Percentiles rank a stretch among this genome's conserved stretches.
Evolutionary conservation across 2,329 filamentous ascomycete genomes (phyloP).

Genomic region (Alternaria novae-zelandiae): DNA sequence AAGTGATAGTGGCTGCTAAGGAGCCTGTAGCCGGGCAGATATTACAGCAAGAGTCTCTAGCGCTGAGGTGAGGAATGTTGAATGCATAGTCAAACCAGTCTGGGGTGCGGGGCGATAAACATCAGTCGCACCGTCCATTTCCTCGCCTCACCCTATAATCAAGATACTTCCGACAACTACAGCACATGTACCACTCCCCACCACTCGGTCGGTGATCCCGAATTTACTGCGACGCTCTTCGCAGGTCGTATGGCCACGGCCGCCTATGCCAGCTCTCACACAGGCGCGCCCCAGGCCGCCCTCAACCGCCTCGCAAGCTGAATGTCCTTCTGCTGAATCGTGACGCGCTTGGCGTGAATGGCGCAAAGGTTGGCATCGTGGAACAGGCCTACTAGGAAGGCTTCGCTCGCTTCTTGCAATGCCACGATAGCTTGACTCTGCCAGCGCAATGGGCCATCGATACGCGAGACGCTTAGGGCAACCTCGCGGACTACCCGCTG

Average conservation of each 20-base stretch:
- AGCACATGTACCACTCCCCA: not conserved
- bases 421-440: conserved; percentile 97
- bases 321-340: conserved; percentile 97
- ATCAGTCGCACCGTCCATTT: not conserved
- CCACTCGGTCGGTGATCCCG: not conserved
- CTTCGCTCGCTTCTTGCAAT: conserved; percentile 97
- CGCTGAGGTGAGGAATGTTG: not conserved
- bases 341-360: conserved; percentile 99
- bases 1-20: not conserved
- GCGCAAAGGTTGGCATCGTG: conserved; percentile 99
- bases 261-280: conserved; percentile 18
- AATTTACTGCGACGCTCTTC: not conserved
- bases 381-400: conserved; percentile 96
- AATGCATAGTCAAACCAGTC: not conserved
- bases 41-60: not conserved
- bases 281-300: conserved; percentile 64
- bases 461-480: conserved; percentile 70
- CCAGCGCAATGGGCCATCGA: conserved; percentile 71
- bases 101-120: not conserved
- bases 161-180: not conserved
- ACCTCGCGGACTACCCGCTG: conserved; percentile 83
- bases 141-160: not conserved
- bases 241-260: not conserved
- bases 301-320: conserved; percentile 94
- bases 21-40: not conserved